Conservation (phyloP, 2,329 filamentous ascomycete genomes). For the Ascochyta lentis region DNA sequence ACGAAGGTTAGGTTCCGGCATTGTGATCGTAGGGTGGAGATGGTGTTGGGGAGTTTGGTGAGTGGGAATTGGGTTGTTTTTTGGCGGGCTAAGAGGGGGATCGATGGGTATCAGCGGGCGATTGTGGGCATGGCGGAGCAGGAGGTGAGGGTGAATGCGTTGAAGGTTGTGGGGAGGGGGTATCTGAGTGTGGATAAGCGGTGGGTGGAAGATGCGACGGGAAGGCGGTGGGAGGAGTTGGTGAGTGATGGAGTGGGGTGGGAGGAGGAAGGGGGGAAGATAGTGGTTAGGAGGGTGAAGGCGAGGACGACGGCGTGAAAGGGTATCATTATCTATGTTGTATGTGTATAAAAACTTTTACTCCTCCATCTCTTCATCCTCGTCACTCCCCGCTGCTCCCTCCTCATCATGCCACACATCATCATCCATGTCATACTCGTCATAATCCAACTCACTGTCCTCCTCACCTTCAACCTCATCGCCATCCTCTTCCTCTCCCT, state of each 20-base stretch:
- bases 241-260: conserved; percentile 79
- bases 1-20: conserved; percentile 68
- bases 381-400: conserved; percentile 50
- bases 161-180: conserved; percentile 84
- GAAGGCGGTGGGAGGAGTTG: conserved; percentile 75
- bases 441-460: conserved; percentile 56
- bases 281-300: conserved; percentile 75
- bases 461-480: conserved; percentile 58
- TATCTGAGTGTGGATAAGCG: conserved; percentile 76
- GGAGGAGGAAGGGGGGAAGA: conserved; percentile 72
- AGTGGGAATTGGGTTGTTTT: conserved; percentile 86
- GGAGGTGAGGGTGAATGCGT: conserved; percentile 73
- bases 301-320: conserved; percentile 26
- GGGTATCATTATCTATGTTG: conserved; percentile 42
- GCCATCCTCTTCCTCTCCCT: conserved; percentile 53
- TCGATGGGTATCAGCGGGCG: conserved; percentile 80
- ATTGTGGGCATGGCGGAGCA: conserved; percentile 83
- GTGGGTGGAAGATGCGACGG: conserved; percentile 73
- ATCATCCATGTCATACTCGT: conserved; percentile 58
- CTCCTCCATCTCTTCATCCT: conserved; percentile 56
- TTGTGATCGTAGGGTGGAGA: conserved; percentile 71
- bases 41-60: conserved; percentile 72
- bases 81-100: conserved; percentile 70
- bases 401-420: conserved; percentile 60
- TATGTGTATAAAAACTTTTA: conserved; percentile 27